Conservation (phyloP, 352 stramenopile genomes). For the Phytophthora colocasiae region DNA sequence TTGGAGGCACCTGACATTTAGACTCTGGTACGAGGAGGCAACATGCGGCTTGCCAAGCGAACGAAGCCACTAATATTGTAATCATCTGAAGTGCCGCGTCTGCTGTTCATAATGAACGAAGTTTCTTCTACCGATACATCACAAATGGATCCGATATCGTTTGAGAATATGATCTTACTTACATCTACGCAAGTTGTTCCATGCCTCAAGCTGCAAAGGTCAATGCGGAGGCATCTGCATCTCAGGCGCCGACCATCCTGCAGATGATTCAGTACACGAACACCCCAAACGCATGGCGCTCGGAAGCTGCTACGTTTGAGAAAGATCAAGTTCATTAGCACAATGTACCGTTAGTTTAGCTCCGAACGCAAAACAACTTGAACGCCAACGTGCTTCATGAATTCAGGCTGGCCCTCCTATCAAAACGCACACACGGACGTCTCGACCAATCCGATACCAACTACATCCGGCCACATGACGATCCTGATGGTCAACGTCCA, state of each 20-base stretch:
- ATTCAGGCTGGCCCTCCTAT: not conserved
- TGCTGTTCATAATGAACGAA: too few relatives aligned
- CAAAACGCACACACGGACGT: not conserved
- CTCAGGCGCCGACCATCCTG: not conserved
- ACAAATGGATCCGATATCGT: not conserved
- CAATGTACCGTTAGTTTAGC: not conserved
- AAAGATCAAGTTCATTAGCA: not conserved
- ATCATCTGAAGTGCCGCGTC: too few relatives aligned
- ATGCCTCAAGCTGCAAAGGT: not conserved
- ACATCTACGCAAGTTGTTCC: not conserved
- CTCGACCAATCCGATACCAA: not conserved
- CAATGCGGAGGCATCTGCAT: not conserved
- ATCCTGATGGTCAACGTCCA: not conserved
- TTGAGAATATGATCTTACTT: not conserved
- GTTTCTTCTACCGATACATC: too few relatives aligned
- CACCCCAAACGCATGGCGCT: not conserved
- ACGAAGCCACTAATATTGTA: too few relatives aligned
- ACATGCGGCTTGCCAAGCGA: too few relatives aligned
- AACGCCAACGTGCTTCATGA: not conserved
- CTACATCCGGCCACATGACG: not conserved
- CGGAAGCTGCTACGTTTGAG: not conserved
- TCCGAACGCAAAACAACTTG: not conserved
- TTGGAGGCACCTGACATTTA: too few relatives aligned
- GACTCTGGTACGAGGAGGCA: too few relatives aligned
- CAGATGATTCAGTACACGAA: conserved; percentile 1